Evolutionary conservation across 2,329 filamentous ascomycete species (phyloP).

Genomic region (Neodidymelliopsis sp.): DNA sequence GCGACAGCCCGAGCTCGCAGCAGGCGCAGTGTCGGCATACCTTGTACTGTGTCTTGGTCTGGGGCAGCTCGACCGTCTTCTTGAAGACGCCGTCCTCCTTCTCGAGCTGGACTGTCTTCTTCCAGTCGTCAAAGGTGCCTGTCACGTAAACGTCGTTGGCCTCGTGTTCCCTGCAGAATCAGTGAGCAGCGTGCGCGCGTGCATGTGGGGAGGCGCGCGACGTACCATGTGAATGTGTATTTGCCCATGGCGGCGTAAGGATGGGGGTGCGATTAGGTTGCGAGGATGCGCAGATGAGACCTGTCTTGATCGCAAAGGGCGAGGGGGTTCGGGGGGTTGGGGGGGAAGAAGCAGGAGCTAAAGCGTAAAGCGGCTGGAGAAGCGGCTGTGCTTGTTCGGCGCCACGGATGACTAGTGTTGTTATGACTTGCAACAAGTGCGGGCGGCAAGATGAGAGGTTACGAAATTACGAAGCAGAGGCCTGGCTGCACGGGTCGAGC

Average conservation of each 20-base stretch:
- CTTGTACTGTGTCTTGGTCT: constrained; percentile 90
- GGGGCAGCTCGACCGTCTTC: constrained; percentile 79
- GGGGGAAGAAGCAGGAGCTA: constrained; percentile 36
- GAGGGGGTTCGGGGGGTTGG: constrained; percentile 36
- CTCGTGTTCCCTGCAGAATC: constrained; percentile 75
- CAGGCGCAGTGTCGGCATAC: constrained; percentile 58
- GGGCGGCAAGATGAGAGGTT: constrained; percentile 16
- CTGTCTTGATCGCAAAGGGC: constrained; percentile 33
- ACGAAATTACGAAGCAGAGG: no score
- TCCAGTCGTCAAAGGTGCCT: constrained; percentile 95
- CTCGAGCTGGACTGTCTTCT: constrained; percentile 82
- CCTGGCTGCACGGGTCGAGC: constrained; percentile 26
- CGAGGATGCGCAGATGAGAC: constrained; percentile 33
- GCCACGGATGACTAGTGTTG: constrained; percentile 30
- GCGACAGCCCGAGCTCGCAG: constrained; percentile 2
- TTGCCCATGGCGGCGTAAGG: constrained; percentile 63
- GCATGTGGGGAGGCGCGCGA: constrained; percentile 26
- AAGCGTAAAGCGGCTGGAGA: constrained; percentile 28
- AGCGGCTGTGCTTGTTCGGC: constrained; percentile 30
- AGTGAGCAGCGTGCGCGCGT: constrained; percentile 26
- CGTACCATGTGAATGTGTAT: constrained; percentile 76
- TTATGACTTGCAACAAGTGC: constrained; percentile 26
- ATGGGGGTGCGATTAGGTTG: constrained; percentile 24
- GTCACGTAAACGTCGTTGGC: constrained; percentile 92
- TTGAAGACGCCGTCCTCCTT: constrained; percentile 75